These are phyloP conservation scores for Colletotrichum orbiculare DNA, from an alignment of 2,329 filamentous ascomycete species.

Conservation along the genomic window DNA sequence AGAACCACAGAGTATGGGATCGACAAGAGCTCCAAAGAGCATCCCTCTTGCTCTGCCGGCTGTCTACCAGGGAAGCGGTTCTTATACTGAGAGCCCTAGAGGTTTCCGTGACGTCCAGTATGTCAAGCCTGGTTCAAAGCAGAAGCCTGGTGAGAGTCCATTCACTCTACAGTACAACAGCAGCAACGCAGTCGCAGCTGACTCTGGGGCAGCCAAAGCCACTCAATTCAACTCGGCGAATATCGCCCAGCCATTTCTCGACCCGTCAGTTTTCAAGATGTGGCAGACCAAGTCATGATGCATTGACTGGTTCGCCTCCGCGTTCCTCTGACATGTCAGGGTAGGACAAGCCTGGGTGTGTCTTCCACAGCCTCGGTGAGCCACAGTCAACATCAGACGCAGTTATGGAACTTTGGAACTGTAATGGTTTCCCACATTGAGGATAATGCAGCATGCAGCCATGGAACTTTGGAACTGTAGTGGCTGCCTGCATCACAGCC, in stretches of 20 bases:
- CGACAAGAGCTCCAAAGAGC: conserved; percentile 4
- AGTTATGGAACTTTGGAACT: no score
- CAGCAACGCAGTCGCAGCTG: conserved; percentile 14
- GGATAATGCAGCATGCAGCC: no score
- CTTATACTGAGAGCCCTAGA: conserved; percentile 35
- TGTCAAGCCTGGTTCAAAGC: conserved; percentile 30
- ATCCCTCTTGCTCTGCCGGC: conserved; percentile 24
- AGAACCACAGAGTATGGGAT: background rate
- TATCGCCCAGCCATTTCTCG: conserved; percentile 39
- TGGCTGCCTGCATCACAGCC: no score
- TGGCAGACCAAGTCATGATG: conserved; percentile 26
- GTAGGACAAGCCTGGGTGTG: no score
- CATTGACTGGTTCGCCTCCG: no score
- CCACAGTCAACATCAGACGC: no score
- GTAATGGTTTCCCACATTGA: no score
- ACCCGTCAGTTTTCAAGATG: conserved; percentile 34
- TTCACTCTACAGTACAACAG: no score
- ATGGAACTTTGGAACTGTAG: no score
- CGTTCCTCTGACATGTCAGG: no score
- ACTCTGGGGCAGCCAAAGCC: conserved; percentile 27
- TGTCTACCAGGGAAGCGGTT: conserved; percentile 33
- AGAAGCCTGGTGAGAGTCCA: conserved; percentile 23
- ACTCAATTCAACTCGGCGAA: conserved; percentile 38
- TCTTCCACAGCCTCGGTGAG: no score
- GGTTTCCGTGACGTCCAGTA: conserved; percentile 30